phyloP scores from a whole-genome alignment of 2,329 filamentous ascomycete species.

The Harringtonia lauricola region DNA sequence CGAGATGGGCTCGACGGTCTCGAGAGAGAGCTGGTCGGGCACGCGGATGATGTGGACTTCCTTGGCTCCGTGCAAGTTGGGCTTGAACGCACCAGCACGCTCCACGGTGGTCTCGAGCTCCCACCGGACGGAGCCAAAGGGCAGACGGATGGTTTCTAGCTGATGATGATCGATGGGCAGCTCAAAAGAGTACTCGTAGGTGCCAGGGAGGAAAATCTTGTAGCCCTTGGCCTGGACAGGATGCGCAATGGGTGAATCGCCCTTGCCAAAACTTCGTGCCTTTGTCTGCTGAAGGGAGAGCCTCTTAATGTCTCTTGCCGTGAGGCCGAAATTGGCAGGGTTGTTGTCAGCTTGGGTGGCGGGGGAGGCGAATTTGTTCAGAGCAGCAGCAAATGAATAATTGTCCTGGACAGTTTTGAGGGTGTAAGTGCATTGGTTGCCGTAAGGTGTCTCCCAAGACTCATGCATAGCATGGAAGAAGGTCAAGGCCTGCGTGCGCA shows the following conservation, averaged over 20 bases:
- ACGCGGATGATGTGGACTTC: constrained; percentile 78
- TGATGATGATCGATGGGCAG: constrained; percentile 80
- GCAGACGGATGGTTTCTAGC: constrained; percentile 79
- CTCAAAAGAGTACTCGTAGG: constrained; percentile 65
- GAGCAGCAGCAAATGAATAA: constrained; percentile 7
- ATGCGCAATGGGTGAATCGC: constrained; percentile 57
- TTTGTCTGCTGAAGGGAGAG: constrained; percentile 73
- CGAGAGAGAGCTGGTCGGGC: constrained; percentile 76
- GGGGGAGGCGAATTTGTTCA: constrained; percentile 1
- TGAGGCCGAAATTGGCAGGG: constrained; percentile 21
- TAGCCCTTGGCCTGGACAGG: constrained; percentile 57
- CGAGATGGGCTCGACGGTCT: constrained; percentile 86
- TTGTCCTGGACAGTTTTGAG: constrained; percentile 29
- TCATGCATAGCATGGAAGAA: constrained; percentile 77
- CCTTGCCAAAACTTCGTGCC: constrained; percentile 75
- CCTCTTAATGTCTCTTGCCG: constrained; percentile 44
- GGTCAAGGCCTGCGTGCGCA: constrained; percentile 79
- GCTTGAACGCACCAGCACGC: constrained; percentile 79
- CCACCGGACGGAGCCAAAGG: constrained; percentile 79
- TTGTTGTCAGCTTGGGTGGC: constrained; percentile 14
- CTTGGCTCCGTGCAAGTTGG: constrained; percentile 71
- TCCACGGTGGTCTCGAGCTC: constrained; percentile 78
- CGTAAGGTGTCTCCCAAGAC: constrained; percentile 48
- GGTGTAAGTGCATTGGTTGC: constrained; percentile 49
- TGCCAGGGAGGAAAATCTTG: constrained; percentile 70